Conservation (phyloP, 2,329 filamentous ascomycete genomes). For the Pseudogymnoascus verrucosus region DNA sequence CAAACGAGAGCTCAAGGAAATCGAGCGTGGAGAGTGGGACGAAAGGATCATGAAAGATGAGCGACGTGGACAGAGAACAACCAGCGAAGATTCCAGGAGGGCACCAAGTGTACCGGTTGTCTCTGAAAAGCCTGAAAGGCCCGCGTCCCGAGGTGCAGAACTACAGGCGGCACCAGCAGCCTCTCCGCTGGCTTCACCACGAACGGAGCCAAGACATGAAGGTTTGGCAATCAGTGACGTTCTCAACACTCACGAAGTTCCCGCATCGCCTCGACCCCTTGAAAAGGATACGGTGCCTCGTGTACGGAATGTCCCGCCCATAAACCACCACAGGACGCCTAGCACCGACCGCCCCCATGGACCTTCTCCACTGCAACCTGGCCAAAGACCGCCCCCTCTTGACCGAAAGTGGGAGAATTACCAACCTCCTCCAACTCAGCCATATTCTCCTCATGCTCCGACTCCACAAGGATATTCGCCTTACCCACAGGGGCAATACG, state of each 20-base stretch:
- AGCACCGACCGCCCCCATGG: slow-evolving; percentile 13
- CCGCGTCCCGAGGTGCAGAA: slow-evolving; percentile 1
- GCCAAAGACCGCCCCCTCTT: slow-evolving; percentile 13
- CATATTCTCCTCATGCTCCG: slow-evolving; percentile 13
- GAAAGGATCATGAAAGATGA: slow-evolving; percentile 29
- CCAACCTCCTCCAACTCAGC: slow-evolving; percentile 15
- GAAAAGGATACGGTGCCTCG: slow-evolving; percentile 6
- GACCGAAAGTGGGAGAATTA: slow-evolving; percentile 24
- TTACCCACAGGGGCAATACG: slow-evolving; percentile 12
- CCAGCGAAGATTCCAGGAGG: slow-evolving; percentile 3
- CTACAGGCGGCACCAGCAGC: background rate
- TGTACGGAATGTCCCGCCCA: slow-evolving; percentile 9
- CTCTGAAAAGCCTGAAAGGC: background rate
- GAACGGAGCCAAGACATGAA: slow-evolving; percentile 15
- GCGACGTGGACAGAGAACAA: background rate
- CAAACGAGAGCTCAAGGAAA: slow-evolving; percentile 58
- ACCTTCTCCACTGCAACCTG: slow-evolving; percentile 22
- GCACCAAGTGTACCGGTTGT: background rate
- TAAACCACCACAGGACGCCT: slow-evolving; percentile 9
- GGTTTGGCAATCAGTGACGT: slow-evolving; percentile 22
- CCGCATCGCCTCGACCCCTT: background rate
- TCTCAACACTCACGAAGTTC: slow-evolving; percentile 16
- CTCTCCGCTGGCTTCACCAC: slow-evolving; percentile 11
- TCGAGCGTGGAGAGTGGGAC: slow-evolving; percentile 54
- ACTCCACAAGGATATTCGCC: slow-evolving; percentile 12